These are phyloP conservation scores for Monilinia polystroma DNA, from an alignment of 2,329 filamentous ascomycete genomes.

Conservation along the genomic window DNA sequence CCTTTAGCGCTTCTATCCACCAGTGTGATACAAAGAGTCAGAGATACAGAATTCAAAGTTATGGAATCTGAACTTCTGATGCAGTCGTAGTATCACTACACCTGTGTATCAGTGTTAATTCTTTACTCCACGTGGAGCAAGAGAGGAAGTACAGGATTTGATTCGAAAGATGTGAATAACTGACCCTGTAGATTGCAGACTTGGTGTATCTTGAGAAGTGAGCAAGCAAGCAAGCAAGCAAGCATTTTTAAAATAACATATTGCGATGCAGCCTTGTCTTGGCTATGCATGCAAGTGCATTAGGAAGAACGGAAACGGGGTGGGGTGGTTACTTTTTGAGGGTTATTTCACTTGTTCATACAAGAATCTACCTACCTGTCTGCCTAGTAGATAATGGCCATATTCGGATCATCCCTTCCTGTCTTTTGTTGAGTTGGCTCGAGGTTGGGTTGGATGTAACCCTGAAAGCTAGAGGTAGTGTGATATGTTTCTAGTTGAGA, in stretches of 20 bases:
- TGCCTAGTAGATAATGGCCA: neutral
- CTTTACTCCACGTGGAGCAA: neutral
- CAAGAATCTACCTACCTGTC: no score
- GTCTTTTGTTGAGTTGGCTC: neutral
- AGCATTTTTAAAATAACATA: neutral
- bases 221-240: neutral
- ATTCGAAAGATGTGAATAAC: neutral
- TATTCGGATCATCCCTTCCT: neutral
- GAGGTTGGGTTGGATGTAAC: constrained; percentile 5
- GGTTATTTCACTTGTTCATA: no score
- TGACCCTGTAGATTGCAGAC: neutral
- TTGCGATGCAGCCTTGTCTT: neutral
- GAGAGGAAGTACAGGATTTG: neutral
- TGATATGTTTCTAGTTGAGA: no score
- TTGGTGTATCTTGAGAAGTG: constrained; percentile 5
- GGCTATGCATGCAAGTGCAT: constrained; percentile 13
- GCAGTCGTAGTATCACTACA: neutral
- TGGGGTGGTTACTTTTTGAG: no score
- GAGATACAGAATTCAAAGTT: no score
- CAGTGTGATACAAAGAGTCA: neutral
- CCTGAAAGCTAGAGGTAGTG: neutral
- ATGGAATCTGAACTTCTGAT: neutral
- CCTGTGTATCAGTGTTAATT: no score
- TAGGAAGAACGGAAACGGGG: neutral
- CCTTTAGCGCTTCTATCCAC: neutral